These are phyloP conservation scores for Gossypium trilobum DNA, from an alignment of 441 rosid species.

Conservation along the genomic window DNA sequence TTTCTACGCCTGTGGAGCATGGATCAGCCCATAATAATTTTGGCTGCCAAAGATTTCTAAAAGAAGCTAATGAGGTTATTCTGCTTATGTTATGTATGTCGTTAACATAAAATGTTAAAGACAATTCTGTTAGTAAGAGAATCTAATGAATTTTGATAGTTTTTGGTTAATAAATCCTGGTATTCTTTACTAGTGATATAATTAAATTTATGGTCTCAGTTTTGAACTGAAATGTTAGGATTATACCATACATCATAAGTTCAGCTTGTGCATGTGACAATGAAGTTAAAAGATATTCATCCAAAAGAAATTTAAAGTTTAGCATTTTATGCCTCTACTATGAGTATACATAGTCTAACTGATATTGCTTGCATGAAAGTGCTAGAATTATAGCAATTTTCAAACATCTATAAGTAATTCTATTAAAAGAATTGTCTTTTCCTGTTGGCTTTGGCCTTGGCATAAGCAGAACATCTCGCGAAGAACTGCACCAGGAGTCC, in stretches of 20 bases:
- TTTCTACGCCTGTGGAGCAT: neutral
- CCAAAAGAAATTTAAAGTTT: neutral
- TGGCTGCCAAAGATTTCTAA: slow-evolving; percentile 1
- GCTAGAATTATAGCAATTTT: neutral
- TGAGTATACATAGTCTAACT: neutral
- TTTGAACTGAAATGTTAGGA: slow-evolving; percentile 1
- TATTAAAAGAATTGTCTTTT: slow-evolving; percentile 10
- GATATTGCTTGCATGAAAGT: neutral
- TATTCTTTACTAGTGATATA: too few species aligned
- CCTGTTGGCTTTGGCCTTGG: slow-evolving; percentile 19
- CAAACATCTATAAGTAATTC: neutral
- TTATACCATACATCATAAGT: neutral
- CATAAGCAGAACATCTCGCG: slow-evolving; percentile 35
- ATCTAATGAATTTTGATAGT: too few species aligned
- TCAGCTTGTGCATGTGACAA: neutral
- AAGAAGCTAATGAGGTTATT: neutral
- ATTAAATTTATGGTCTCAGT: neutral
- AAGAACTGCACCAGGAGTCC: slow-evolving; percentile 17
- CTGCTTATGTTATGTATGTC: neutral
- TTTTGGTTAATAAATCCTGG: too few species aligned
- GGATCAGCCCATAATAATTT: neutral
- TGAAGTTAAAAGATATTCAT: neutral
- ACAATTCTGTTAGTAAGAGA: neutral
- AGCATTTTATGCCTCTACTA: neutral
- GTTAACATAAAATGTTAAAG: too few species aligned